A percentile compares a stretch with the other conserved stretches of the same genome.
Evolutionary conservation across 2,329 filamentous ascomycete species (phyloP).

Genomic region (Madurella fahalii): DNA sequence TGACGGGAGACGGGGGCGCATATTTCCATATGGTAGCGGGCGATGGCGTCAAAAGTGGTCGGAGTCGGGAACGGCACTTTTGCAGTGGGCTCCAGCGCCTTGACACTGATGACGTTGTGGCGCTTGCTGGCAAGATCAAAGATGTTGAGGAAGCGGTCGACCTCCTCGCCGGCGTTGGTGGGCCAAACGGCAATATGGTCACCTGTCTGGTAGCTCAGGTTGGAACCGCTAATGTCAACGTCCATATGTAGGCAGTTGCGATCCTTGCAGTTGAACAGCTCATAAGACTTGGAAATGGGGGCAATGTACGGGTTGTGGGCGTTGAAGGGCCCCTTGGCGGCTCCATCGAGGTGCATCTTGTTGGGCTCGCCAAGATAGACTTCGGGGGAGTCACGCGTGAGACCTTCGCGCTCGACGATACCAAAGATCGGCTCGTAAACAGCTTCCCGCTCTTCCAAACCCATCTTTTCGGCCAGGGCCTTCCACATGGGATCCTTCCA

Average conservation of each 20-base stretch:
- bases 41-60: conserved; percentile 89
- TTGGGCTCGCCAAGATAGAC: conserved; percentile 97
- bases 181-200: conserved; percentile 98
- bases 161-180: conserved; percentile 87
- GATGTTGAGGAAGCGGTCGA: conserved; percentile 80
- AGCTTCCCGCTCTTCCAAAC: conserved; percentile 88
- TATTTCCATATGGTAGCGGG: conserved; percentile 96
- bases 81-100: conserved; percentile 87
- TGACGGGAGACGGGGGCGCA: conserved; percentile 94
- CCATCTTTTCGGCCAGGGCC: conserved; percentile 76
- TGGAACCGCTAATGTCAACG: conserved; percentile 83
- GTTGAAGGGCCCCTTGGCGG: conserved; percentile 84
- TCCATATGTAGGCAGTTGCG: conserved; percentile 97
- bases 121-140: conserved; percentile 73
- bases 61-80: conserved; percentile 97
- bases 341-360: conserved; percentile 87
- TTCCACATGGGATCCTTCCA: conserved; percentile 99
- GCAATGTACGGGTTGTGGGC: conserved; percentile 97
- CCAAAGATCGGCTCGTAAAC: conserved; percentile 92
- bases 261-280: conserved; percentile 84
- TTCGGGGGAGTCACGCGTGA: conserved; percentile 69
- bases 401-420: conserved; percentile 69
- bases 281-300: conserved; percentile 83
- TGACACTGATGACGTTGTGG: conserved; percentile 79
- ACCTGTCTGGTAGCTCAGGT: conserved; percentile 89